phyloP scores from a whole-genome alignment of 2,329 filamentous ascomycete genomes.

The Colletotrichum sp. region DNA sequence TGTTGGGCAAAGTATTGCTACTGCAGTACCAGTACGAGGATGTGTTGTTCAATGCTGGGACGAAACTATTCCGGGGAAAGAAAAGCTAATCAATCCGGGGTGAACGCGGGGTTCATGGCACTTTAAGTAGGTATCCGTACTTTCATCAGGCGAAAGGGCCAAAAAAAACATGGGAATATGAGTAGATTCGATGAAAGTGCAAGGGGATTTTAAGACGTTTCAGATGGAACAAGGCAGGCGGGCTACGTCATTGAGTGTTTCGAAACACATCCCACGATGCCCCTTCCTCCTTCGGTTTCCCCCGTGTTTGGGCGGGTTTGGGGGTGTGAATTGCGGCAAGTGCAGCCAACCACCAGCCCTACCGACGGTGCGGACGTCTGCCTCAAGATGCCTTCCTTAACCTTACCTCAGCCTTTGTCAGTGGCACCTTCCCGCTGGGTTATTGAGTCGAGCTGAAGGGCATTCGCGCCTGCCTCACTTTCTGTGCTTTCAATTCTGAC shows the following conservation, averaged over 20 bases:
- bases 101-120: neutral
- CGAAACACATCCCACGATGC: constrained; percentile 21
- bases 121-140: neutral
- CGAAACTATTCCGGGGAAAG: neutral
- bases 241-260: constrained; percentile 20
- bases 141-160: neutral
- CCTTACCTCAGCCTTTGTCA: neutral
- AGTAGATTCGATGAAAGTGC: neutral
- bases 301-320: neutral
- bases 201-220: neutral
- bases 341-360: neutral
- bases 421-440: neutral
- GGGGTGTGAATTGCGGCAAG: neutral
- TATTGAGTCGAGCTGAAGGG: neutral
- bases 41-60: neutral
- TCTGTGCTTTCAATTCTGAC: neutral
- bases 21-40: neutral
- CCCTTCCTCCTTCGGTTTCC: constrained; percentile 14
- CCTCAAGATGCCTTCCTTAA: neutral
- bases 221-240: neutral
- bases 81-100: neutral
- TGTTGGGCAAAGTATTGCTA: neutral
- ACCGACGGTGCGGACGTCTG: neutral
- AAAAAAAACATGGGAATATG: neutral
- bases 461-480: neutral